Evolutionary conservation across 129 eudicot species (phyloP), one percentile per base, ranked within the genome.

Genomic region (Helichrysum umbraculigerum): DNA sequence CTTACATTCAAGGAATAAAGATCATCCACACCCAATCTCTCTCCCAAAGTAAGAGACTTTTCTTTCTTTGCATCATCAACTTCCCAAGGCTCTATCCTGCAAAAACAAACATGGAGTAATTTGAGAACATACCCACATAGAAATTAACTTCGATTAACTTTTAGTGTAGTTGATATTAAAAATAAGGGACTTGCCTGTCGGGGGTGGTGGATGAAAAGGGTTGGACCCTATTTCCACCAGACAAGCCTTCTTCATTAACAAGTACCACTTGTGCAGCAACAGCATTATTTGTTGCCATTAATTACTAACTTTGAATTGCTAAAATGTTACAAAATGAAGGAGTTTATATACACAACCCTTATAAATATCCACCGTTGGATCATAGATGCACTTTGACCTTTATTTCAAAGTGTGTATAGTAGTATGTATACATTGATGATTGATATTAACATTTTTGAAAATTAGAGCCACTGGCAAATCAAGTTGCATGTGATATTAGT

Each of bases 21-120:
- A 32, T 92, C 97, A 50, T 89, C 72, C 51, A 87, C 17, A 57
- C 97, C 97, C 71, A 92, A 73, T 52, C 92, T 75, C 19, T 87
- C 79, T 66, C 91, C 79, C 35, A 87, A 75, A 61, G 85, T 81
- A 61, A 66, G 52, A 57, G 76, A 69, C 35, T 16, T 35, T 72
- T 85, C 72, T 50, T 78, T 79, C 84, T 82, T 88, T 34, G 66
- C 87, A 32, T 78, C 66, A 73, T 85, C 86, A 76, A 5, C 78
- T 61, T 52, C 41, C 83, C 83, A 51, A 21, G 75, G 79, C 5
- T 68, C 84, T 56, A 68, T 58, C 76, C 97, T 88, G 88, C 69
- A 78, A 64, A 30, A 60, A n/a, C 10, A 79, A 21, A 56, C 71
- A 74, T 65, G 35, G 19, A 10, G 15, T 6, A 9, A 35, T 29